Conservation (phyloP, 31 red algal species). For the Endocladia muricata region DNA sequence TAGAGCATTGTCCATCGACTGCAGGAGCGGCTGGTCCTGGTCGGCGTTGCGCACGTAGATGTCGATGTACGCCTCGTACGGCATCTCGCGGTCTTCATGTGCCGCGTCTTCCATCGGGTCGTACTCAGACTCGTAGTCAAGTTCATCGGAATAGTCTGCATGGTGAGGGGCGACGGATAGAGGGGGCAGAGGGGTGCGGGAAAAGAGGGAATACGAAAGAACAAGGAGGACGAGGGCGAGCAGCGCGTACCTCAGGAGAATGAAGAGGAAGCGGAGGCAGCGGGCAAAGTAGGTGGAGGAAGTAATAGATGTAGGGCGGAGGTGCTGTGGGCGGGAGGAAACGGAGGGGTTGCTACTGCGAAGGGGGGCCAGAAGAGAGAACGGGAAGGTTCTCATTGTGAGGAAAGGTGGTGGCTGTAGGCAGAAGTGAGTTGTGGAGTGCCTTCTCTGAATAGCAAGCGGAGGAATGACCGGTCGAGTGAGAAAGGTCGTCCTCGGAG, state of each 20-base stretch:
- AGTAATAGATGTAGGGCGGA: not conserved
- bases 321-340: not conserved
- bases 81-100: not conserved
- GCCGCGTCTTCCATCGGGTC: constrained; percentile 8
- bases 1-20: constrained; percentile 37
- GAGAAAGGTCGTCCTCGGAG: too few species aligned
- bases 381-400: not conserved
- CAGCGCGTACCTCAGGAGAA: not conserved
- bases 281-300: not conserved
- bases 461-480: too few species aligned
- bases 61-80: constrained; percentile 19
- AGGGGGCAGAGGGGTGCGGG: not conserved
- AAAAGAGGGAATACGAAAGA: not conserved
- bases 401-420: not conserved
- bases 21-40: constrained; percentile 20
- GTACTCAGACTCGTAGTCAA: not conserved
- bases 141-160: not conserved
- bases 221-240: not conserved
- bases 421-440: not conserved
- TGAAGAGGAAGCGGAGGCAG: not conserved
- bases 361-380: not conserved
- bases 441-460: too few species aligned
- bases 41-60: constrained; percentile 30
- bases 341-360: not conserved
- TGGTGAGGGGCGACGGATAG: not conserved